Conservation (phyloP, 768 basidiomycete genomes). For the Tricholoma saponaceum region DNA sequence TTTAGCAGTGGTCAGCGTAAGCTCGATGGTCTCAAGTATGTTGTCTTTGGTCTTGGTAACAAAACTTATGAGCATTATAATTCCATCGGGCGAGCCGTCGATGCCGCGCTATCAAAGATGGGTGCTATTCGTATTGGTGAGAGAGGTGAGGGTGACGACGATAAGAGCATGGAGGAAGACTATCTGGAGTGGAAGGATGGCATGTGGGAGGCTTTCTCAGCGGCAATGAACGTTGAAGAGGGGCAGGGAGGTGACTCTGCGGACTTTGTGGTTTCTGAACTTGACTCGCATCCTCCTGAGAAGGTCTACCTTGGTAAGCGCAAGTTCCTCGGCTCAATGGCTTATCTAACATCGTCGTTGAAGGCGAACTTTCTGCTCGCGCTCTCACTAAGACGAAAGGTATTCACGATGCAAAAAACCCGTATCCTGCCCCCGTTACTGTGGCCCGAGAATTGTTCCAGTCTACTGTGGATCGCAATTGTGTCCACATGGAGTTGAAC, state of each 20-base stretch:
- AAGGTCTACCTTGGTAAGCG: slow-evolving; percentile 89
- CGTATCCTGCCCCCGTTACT: slow-evolving; percentile 81
- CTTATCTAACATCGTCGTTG: slow-evolving; percentile 9
- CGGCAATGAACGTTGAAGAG: slow-evolving; percentile 84
- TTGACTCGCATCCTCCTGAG: slow-evolving; percentile 67
- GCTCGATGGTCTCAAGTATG: slow-evolving; percentile 86
- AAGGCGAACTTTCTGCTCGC: slow-evolving; percentile 93
- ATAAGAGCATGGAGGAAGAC: slow-evolving; percentile 99
- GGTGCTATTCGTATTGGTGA: slow-evolving; percentile 85
- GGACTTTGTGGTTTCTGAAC: slow-evolving; percentile 89
- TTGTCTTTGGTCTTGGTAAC: slow-evolving; percentile 91
- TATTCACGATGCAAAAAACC: slow-evolving; percentile 98
- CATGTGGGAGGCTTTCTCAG: slow-evolving; percentile 93
- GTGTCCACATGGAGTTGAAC: slow-evolving; percentile 91
- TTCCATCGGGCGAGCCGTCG: slow-evolving; percentile 77
- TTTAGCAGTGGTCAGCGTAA: slow-evolving; percentile 77
- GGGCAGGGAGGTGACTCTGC: slow-evolving; percentile 93
- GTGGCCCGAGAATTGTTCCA: slow-evolving; percentile 83
- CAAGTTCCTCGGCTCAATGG: neutral
- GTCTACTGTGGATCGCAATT: slow-evolving; percentile 72
- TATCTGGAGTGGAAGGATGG: slow-evolving; percentile 98
- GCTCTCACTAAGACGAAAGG: slow-evolving; percentile 92
- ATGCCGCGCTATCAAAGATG: slow-evolving; percentile 67
- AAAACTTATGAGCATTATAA: slow-evolving; percentile 97
- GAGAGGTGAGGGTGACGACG: slow-evolving; percentile 95